A percentile compares a stretch with the other conserved stretches of the same genome.
Evolutionary conservation across 2,329 filamentous ascomycete species (phyloP).

Genomic region (Clonostachys sp.): DNA sequence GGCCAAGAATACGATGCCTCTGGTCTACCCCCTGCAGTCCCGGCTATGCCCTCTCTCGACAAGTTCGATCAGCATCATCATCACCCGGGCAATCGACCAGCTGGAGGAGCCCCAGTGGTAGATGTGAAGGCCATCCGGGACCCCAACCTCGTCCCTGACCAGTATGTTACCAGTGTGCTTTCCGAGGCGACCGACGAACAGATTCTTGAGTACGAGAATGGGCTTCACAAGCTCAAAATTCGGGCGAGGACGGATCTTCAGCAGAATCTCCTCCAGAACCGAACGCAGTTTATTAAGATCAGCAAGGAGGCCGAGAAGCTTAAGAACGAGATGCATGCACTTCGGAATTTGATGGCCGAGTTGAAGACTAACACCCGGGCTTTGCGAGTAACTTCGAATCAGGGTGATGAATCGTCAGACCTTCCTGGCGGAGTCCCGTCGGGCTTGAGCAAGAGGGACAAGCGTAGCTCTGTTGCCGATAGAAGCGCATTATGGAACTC

Average conservation of each 20-base stretch:
- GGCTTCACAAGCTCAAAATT: constrained; percentile 70
- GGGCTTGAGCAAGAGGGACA: constrained; percentile 65
- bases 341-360: constrained; percentile 88
- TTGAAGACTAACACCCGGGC: constrained; percentile 74
- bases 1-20: constrained; percentile 70
- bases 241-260: constrained; percentile 81
- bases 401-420: constrained; percentile 38
- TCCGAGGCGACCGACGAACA: constrained; percentile 85
- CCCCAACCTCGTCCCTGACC: constrained; percentile 72
- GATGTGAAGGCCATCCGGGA: constrained; percentile 77
- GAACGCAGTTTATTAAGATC: constrained; percentile 98
- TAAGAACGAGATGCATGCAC: constrained; percentile 89
- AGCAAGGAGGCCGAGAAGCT: constrained; percentile 98
- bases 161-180: constrained; percentile 70
- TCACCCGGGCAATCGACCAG: constrained; percentile 39
- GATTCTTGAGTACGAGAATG: constrained; percentile 75
- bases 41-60: constrained; percentile 55
- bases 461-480: constrained; percentile 82
- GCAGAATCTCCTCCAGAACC: constrained; percentile 94
- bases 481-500: constrained; percentile 64
- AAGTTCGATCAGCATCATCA: constrained; percentile 44
- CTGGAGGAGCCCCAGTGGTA: constrained; percentile 58
- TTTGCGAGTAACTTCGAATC: constrained; percentile 54
- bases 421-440: constrained; percentile 43
- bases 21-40: constrained; percentile 67